phyloP scores from a whole-genome alignment of 768 basidiomycete species.

The Pisolithus sp. region DNA sequence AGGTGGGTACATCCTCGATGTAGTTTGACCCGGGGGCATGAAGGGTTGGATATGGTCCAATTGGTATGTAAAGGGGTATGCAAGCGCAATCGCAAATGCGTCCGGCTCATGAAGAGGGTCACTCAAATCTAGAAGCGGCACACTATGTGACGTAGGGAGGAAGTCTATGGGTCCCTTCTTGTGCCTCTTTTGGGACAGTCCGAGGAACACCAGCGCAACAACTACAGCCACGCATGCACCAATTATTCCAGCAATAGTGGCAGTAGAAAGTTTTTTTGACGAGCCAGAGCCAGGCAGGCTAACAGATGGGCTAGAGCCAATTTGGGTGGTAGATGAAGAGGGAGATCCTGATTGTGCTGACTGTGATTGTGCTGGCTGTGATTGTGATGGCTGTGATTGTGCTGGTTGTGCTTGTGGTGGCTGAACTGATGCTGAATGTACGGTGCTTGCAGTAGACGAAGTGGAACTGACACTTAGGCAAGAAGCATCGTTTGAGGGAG shows the following conservation, averaged over 20 bases:
- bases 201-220: constrained; percentile 46
- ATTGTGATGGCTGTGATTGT: too few species aligned
- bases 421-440: too few species aligned
- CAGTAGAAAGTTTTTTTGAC: constrained; percentile 29
- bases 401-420: too few species aligned
- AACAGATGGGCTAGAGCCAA: constrained; percentile 3
- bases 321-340: background rate
- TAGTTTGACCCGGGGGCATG: too few species aligned
- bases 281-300: constrained; percentile 1
- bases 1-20: too few species aligned
- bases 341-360: constrained; percentile 9
- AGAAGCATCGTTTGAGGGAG: constrained; percentile 38
- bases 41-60: too few species aligned
- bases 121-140: constrained; percentile 25
- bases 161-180: constrained; percentile 22
- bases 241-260: constrained; percentile 42
- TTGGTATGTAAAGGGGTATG: too few species aligned
- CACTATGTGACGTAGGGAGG: constrained; percentile 17
- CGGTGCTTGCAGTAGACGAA: constrained; percentile 34
- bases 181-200: constrained; percentile 36
- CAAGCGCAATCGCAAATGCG: too few species aligned
- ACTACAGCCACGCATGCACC: constrained; percentile 49
- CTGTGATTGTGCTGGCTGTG: too few species aligned
- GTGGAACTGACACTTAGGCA: constrained; percentile 53
- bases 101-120: constrained; percentile 26